phyloP scores from a whole-genome alignment of 2,329 filamentous ascomycete genomes.

The Zymoseptoria passerinii region DNA sequence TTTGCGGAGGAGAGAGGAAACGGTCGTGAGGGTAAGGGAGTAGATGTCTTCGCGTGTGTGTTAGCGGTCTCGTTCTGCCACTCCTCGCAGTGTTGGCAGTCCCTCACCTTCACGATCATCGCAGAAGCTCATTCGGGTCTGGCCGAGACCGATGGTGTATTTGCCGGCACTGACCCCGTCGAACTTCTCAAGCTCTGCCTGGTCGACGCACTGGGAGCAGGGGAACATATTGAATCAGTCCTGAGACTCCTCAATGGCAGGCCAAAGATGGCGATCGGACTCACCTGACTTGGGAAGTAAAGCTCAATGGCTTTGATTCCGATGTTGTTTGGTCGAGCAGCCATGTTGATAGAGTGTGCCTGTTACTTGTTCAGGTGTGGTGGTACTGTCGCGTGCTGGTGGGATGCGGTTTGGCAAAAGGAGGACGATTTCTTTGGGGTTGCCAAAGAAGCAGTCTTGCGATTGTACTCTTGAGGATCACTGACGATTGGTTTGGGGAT shows the following conservation, averaged over 20 bases:
- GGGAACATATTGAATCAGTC: slow-evolving; percentile 10
- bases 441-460: neutral
- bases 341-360: slow-evolving; percentile 27
- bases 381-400: neutral
- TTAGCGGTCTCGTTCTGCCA: neutral
- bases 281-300: slow-evolving; percentile 46
- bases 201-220: slow-evolving; percentile 42
- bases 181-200: slow-evolving; percentile 47
- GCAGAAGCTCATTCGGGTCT: slow-evolving; percentile 50
- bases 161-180: slow-evolving; percentile 46
- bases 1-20: slow-evolving; percentile 45
- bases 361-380: neutral
- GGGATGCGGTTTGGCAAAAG: neutral
- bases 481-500: neutral
- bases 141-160: slow-evolving; percentile 48
- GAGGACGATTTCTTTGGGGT: neutral
- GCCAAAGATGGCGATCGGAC: slow-evolving; percentile 8
- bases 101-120: slow-evolving; percentile 44
- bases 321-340: slow-evolving; percentile 41
- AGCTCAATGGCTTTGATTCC: slow-evolving; percentile 49
- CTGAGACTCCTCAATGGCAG: neutral
- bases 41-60: slow-evolving; percentile 39
- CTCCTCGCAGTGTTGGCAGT: slow-evolving; percentile 4
- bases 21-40: slow-evolving; percentile 44
- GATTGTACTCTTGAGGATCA: neutral